Evolutionary conservation across 140 eudicot species (phyloP).

Genomic region (Bidens hawaiensis): DNA sequence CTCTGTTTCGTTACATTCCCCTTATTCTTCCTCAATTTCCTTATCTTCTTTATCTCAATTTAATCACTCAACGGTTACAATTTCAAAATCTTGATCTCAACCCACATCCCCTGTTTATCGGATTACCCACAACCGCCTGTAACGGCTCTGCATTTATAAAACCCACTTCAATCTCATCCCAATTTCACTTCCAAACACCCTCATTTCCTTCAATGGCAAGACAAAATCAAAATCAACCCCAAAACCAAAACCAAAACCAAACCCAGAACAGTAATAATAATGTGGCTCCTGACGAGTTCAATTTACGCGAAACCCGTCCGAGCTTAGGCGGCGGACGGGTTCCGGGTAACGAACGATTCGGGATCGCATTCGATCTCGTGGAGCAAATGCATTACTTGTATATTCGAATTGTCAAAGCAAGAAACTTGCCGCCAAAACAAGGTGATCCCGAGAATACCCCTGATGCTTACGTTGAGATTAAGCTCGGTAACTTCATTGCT

Average conservation of each 20-base stretch:
- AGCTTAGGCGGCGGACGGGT: constrained; percentile 64
- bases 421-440: constrained; percentile 27
- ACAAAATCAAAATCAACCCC: constrained; percentile 24
- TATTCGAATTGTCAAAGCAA: constrained; percentile 48
- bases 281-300: constrained; percentile 35
- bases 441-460: constrained; percentile 14
- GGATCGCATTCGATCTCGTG: constrained; percentile 61
- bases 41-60: too few species aligned
- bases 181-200: not conserved
- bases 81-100: too few species aligned
- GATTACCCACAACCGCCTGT: too few species aligned
- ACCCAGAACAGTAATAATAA: constrained; percentile 20
- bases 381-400: constrained; percentile 66
- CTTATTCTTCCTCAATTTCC: too few species aligned
- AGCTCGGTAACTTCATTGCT: constrained; percentile 39
- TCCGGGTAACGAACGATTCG: constrained; percentile 46
- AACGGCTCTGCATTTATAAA: too few species aligned
- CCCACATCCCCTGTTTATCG: too few species aligned
- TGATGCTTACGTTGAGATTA: constrained; percentile 43
- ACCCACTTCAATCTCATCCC: not conserved
- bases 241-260: constrained; percentile 24
- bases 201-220: not conserved
- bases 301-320: constrained; percentile 51
- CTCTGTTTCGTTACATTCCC: too few species aligned
- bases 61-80: too few species aligned